Percentiles rank a stretch among this genome's conserved stretches.
Evolutionary conservation across 2,329 filamentous ascomycete genomes (phyloP).

Genomic region (Fusarium sp.): DNA sequence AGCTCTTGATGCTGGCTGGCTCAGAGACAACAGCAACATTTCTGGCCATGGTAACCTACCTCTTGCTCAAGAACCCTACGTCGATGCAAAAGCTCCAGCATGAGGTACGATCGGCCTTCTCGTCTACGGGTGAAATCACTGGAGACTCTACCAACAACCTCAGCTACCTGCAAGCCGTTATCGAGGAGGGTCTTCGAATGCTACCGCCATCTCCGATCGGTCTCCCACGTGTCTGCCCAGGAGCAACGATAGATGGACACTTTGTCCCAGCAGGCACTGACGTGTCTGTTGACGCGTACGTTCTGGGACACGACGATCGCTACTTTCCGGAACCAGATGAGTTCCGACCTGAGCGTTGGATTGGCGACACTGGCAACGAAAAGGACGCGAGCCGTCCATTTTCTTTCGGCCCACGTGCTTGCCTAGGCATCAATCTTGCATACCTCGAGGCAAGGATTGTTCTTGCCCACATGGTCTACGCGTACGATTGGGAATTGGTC

Average conservation of each 20-base stretch:
- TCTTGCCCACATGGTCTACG: slow-evolving; percentile 5
- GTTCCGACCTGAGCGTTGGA: slow-evolving; percentile 12
- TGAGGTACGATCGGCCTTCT: slow-evolving; percentile 15
- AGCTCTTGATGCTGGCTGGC: slow-evolving; percentile 17
- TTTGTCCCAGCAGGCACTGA: slow-evolving; percentile 18
- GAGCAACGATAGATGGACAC: slow-evolving; percentile 14
- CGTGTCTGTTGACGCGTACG: slow-evolving; percentile 15
- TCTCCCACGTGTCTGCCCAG: slow-evolving; percentile 8
- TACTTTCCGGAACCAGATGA: slow-evolving; percentile 11
- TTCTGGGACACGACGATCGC: background rate
- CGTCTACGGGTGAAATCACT: slow-evolving; percentile 2
- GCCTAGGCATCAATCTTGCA: slow-evolving; percentile 6
- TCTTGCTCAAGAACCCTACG: slow-evolving; percentile 7
- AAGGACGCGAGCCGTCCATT: slow-evolving; percentile 6
- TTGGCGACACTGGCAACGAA: background rate
- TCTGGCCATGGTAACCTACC: background rate
- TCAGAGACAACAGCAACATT: slow-evolving; percentile 26
- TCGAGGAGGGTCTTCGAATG: slow-evolving; percentile 27
- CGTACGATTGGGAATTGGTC: slow-evolving; percentile 14
- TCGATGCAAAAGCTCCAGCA: slow-evolving; percentile 4
- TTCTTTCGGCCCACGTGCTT: slow-evolving; percentile 1
- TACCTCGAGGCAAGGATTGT: background rate
- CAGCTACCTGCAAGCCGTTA: slow-evolving; percentile 12
- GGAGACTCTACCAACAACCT: slow-evolving; percentile 15
- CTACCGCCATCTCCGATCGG: slow-evolving; percentile 17